phyloP scores from a whole-genome alignment of 352 stramenopile species.

The Globisporangium megalacanthum region DNA sequence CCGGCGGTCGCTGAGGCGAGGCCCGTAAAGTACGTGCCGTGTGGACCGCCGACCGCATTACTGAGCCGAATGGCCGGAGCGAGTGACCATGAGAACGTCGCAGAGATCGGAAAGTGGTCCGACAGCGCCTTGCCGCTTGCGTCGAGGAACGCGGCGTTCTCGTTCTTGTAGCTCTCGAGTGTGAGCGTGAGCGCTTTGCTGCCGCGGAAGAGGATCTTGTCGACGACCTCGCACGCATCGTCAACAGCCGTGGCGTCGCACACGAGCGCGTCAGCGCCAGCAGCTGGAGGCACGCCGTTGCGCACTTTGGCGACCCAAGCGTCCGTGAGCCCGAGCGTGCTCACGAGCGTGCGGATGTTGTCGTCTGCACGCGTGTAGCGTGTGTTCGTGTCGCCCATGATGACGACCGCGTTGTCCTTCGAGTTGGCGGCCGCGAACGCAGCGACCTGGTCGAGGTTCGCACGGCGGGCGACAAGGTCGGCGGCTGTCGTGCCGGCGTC shows the following conservation, averaged over 20 bases:
- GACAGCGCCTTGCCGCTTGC: conserved; percentile 28
- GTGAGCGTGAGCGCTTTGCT: conserved; percentile 40
- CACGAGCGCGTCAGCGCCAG: conserved; percentile 29
- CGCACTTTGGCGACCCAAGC: conserved; percentile 40
- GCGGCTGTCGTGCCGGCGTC: conserved; percentile 25
- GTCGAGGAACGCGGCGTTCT: conserved; percentile 34
- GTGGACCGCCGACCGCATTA: conserved; percentile 29
- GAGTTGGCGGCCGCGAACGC: conserved; percentile 40
- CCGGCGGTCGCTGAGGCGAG: conserved; percentile 18
- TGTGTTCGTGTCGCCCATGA: conserved; percentile 57
- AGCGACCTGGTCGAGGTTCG: conserved; percentile 40
- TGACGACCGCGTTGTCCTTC: conserved; percentile 34
- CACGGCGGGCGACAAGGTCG: conserved; percentile 25
- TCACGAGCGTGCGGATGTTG: conserved; percentile 29
- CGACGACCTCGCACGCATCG: conserved; percentile 45
- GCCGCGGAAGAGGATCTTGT: conserved; percentile 57
- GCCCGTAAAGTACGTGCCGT: conserved; percentile 34
- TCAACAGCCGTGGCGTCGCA: conserved; percentile 29
- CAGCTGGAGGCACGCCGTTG: conserved; percentile 22
- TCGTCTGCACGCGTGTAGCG: conserved; percentile 39
- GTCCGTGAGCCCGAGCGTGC: conserved; percentile 28
- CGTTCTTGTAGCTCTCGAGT: conserved; percentile 36
- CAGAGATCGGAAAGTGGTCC: conserved; percentile 44
- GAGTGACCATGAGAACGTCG: conserved; percentile 32
- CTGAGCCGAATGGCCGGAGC: conserved; percentile 26